A percentile compares a stretch with the other conserved stretches of the same genome.
Conservation (phyloP, 192 early-diverging fungal genomes). For the Coemansia sp. region DNA sequence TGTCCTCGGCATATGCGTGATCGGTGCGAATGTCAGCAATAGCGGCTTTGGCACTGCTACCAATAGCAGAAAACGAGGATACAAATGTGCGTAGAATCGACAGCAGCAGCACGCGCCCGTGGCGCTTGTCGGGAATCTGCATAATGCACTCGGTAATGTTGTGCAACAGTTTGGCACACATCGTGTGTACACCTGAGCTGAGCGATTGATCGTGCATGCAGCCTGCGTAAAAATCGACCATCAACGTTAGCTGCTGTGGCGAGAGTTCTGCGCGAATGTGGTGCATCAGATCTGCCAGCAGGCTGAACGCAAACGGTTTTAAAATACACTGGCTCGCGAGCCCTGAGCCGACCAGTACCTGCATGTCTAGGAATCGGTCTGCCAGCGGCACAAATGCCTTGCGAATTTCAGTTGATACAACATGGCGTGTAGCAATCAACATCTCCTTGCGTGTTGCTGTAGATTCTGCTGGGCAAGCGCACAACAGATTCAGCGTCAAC, state of each 20-base stretch:
- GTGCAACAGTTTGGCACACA: slow-evolving; percentile 92
- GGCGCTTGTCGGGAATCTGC: slow-evolving; percentile 62
- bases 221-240: slow-evolving; percentile 87
- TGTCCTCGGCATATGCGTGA: slow-evolving; percentile 32
- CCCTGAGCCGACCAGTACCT: slow-evolving; percentile 89
- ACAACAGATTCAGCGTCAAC: slow-evolving; percentile 83
- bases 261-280: slow-evolving; percentile 87
- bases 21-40: slow-evolving; percentile 34
- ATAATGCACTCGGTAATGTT: slow-evolving; percentile 88
- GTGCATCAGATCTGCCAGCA: slow-evolving; percentile 95
- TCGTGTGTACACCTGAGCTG: slow-evolving; percentile 90
- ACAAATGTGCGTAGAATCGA: slow-evolving; percentile 86
- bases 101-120: slow-evolving; percentile 71
- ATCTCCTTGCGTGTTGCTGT: slow-evolving; percentile 93
- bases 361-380: slow-evolving; percentile 91
- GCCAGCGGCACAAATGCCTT: slow-evolving; percentile 86
- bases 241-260: slow-evolving; percentile 73
- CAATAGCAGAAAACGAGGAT: slow-evolving; percentile 49
- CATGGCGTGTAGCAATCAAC: slow-evolving; percentile 90
- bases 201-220: slow-evolving; percentile 93
- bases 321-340: slow-evolving; percentile 91
- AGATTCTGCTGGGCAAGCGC: slow-evolving; percentile 91
- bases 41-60: slow-evolving; percentile 26
- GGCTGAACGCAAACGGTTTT: slow-evolving; percentile 88
- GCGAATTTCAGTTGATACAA: slow-evolving; percentile 90